Conservation (phyloP, 257 asterid genomes). For the Solanum medicagineum region DNA sequence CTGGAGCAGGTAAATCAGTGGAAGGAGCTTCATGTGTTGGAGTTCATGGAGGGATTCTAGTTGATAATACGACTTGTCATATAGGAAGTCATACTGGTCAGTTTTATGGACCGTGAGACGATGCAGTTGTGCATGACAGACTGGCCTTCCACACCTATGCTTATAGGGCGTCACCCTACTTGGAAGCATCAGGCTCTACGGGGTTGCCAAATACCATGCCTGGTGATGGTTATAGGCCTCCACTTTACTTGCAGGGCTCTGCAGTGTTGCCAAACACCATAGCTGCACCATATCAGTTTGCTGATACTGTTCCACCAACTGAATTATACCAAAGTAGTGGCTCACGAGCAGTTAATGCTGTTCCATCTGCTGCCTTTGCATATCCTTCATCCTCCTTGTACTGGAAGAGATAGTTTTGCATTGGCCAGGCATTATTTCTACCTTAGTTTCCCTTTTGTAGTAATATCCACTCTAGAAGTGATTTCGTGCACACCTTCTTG, state of each 20-base stretch:
- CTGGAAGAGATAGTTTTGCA: constrained; percentile 1
- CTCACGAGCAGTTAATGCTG: background rate
- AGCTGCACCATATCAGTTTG: background rate
- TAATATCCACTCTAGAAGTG: background rate
- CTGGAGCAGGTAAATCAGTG: background rate
- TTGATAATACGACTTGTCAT: background rate
- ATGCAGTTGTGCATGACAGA: background rate
- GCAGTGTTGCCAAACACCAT: background rate
- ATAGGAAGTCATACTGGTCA: background rate
- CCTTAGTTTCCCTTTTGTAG: background rate
- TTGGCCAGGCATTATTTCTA: background rate
- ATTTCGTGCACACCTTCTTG: background rate
- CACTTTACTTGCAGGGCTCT: background rate
- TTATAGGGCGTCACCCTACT: background rate
- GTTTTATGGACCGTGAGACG: background rate
- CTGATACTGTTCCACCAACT: background rate
- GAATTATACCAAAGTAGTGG: background rate
- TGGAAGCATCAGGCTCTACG: background rate
- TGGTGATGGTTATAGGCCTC: background rate
- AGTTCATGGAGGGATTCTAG: background rate
- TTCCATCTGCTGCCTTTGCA: background rate
- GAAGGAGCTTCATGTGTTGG: background rate
- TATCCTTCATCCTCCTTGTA: background rate
- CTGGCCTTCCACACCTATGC: background rate
- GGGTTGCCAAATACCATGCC: background rate